Evolutionary conservation across 1,284 basidiomycete genomes (phyloP), one percentile per base, ranked within the genome.

Genomic region (Xerocomus amazonicus): DNA sequence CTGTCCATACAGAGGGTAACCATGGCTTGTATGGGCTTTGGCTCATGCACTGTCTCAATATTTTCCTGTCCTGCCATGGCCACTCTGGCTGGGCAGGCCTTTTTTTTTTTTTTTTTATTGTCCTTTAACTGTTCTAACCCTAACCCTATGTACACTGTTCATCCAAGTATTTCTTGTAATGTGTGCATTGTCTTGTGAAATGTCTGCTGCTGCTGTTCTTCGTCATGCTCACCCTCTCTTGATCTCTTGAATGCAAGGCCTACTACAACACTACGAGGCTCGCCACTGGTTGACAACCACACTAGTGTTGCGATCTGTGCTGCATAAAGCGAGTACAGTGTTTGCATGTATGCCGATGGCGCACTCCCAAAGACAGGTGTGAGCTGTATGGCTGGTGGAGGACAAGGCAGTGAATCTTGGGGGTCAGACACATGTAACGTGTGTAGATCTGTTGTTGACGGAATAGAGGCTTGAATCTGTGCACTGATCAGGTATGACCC

Each of bases 231-330:
- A 23, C 56, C 54, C 3, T 58, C 68, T 17, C 65, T 64, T 10
- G 63, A 52, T 54, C 68, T 77, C 39, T 68, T 71, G 51, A 92
- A 64, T 3, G 89, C 84, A 37, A 91, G 71, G 1, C 89, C 88
- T 36, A 90, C 79, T 0, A 91, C 67, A 4, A 91, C 77, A 33
- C 74, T 76, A 50, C 73, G 73, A 51, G 78, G 73, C 37, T 74
- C 65, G 9, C 65, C 60, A 32, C 71, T 73, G 33, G 75, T 48
- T 51, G 73, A 64, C 32, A 76, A 73, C 90, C 90, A 96, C 2
- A 94, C 68, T 8, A 95, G 76, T 0, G 91, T 91, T 0, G 92
- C 90, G 40, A 92, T 84, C 59, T 97, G 94, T 5, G 84, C 75
- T 0, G 84, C 84, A 66, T 95, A 97, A 0, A 96, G 74, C 37